Evolutionary conservation across 208 protist genomes (phyloP).

Genomic region (Porcisia deanei): DNA sequence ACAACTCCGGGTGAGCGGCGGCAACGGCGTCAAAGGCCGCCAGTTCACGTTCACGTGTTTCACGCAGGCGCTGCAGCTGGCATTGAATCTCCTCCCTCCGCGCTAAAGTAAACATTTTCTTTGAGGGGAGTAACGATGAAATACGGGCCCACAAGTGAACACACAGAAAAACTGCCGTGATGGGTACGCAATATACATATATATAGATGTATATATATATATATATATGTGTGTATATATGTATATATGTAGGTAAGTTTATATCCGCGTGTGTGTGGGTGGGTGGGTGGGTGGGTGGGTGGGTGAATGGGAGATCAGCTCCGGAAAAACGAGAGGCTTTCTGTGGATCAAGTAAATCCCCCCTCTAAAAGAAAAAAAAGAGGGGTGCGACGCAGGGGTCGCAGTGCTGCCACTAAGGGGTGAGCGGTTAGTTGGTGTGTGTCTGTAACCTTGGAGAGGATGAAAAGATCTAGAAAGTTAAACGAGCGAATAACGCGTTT

Average conservation of each 20-base stretch:
- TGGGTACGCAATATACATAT: background rate
- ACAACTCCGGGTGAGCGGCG: slow-evolving; percentile 34
- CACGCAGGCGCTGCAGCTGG: slow-evolving; percentile 60
- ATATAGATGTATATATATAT: too few species aligned
- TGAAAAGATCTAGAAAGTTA: too few species aligned
- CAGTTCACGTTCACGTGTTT: slow-evolving; percentile 62
- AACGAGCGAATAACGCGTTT: too few species aligned
- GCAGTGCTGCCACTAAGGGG: too few species aligned
- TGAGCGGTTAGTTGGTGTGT: too few species aligned
- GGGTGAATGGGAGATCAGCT: too few species aligned
- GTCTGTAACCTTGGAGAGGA: too few species aligned
- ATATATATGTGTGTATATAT: too few species aligned
- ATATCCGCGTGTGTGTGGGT: background rate
- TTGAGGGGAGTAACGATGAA: background rate
- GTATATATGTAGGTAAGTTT: too few species aligned
- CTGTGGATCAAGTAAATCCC: too few species aligned
- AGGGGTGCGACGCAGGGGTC: background rate
- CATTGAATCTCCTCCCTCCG: slow-evolving; percentile 74
- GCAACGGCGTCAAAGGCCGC: slow-evolving; percentile 66
- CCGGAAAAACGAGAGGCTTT: too few species aligned
- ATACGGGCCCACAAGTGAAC: background rate
- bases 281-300: background rate
- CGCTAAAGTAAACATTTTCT: slow-evolving; percentile 27
- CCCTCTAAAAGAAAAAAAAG: background rate
- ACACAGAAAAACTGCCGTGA: background rate